These are phyloP conservation scores for Tephrocybe sp. DNA, from an alignment of 768 basidiomycete genomes.

Conservation along the genomic window DNA sequence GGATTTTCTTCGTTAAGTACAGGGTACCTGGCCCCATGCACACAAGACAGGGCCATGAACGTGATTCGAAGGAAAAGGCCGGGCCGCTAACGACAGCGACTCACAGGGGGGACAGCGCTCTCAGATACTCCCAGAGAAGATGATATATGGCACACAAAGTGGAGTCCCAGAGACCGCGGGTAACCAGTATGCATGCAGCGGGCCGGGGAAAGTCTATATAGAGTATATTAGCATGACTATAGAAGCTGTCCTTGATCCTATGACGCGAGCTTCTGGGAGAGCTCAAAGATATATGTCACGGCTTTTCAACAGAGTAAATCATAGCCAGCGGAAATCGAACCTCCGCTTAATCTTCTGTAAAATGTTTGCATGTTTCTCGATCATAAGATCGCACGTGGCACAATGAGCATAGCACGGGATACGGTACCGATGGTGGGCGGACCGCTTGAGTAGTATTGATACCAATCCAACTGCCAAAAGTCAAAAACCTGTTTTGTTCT, in stretches of 20 bases:
- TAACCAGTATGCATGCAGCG: conserved; percentile 1
- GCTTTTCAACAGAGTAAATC: neutral
- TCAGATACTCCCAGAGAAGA: neutral
- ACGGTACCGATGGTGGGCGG: conserved; percentile 6
- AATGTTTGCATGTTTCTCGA: conserved; percentile 2
- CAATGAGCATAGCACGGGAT: conserved; percentile 10
- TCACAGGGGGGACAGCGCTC: neutral
- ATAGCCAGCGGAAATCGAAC: conserved; percentile 1
- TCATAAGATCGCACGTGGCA: conserved; percentile 13
- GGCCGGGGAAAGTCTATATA: conserved; percentile 7
- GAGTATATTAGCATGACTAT: neutral
- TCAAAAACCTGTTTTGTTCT: conserved; percentile 10
- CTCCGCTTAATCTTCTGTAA: conserved; percentile 18
- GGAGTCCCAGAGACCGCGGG: neutral
- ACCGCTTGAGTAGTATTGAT: conserved; percentile 2
- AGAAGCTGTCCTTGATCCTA: conserved; percentile 9
- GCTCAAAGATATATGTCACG: neutral
- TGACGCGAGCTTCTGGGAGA: conserved; percentile 7
- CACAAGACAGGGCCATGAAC: neutral
- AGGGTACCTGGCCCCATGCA: neutral
- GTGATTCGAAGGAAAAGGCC: conserved; percentile 3
- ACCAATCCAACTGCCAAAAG: conserved; percentile 5
- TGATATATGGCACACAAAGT: neutral
- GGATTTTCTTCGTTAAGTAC: conserved; percentile 14
- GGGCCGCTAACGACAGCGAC: conserved; percentile 13